These are phyloP conservation scores for Aegle marmelos DNA, from an alignment of 345 rosid genomes.

Conservation along the genomic window DNA sequence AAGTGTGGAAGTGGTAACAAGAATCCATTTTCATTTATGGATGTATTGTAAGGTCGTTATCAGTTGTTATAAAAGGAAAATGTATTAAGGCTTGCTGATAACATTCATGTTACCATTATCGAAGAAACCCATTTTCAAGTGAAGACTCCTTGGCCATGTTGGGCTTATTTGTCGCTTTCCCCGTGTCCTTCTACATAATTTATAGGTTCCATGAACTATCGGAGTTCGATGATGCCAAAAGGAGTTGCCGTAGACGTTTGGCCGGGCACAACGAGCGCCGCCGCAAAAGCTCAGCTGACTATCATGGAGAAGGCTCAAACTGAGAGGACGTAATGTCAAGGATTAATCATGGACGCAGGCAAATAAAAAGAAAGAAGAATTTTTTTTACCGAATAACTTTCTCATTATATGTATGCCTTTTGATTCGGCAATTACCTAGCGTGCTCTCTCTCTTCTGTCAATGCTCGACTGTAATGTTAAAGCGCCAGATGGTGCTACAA, in stretches of 20 bases:
- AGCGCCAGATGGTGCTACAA: too few species aligned
- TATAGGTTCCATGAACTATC: slow-evolving; percentile 75
- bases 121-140: background rate
- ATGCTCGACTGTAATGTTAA: background rate
- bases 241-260: slow-evolving; percentile 83
- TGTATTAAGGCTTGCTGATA: too few species aligned
- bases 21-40: background rate
- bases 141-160: background rate
- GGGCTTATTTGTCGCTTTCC: background rate
- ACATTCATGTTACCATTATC: too few species aligned
- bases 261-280: slow-evolving; percentile 94
- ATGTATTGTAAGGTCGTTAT: too few species aligned
- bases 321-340: background rate
- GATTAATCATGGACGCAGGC: background rate
- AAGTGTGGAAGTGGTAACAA: background rate
- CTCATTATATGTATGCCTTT: background rate
- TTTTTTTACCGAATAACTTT: background rate
- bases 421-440: background rate
- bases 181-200: too few species aligned
- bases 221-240: slow-evolving; percentile 76
- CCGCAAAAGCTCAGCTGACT: slow-evolving; percentile 54
- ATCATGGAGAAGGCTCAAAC: slow-evolving; percentile 43
- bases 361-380: background rate
- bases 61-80: too few species aligned
- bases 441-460: slow-evolving; percentile 98